phyloP scores from a whole-genome alignment of 495 filamentous ascomycete genomes.

The Parmelia sp. region DNA sequence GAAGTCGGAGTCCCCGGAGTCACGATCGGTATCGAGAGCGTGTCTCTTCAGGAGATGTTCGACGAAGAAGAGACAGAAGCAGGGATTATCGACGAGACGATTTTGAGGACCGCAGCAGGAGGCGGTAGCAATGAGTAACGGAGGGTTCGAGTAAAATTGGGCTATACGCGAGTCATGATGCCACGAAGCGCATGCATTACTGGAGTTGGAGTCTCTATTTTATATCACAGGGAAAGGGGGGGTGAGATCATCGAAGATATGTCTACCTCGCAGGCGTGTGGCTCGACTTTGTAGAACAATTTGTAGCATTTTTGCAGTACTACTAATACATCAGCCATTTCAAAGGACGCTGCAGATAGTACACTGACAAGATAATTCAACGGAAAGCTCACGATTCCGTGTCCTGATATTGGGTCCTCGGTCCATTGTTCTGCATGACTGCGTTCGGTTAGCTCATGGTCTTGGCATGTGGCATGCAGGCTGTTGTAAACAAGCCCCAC shows the following conservation, averaged over 20 bases:
- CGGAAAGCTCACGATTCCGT: neutral
- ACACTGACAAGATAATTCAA: neutral
- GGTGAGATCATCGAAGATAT: neutral
- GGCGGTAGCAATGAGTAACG: slow-evolving; percentile 4
- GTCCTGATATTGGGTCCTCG: neutral
- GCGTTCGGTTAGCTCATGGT: neutral
- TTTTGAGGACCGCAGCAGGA: slow-evolving; percentile 25
- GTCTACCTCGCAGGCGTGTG: neutral
- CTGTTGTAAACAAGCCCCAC: slow-evolving; percentile 13
- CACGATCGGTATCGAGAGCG: slow-evolving; percentile 23
- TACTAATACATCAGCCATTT: neutral
- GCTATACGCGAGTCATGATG: neutral
- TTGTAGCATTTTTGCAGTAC: neutral
- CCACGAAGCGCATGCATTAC: neutral
- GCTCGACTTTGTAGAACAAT: neutral
- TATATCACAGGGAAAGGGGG: neutral
- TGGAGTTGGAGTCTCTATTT: neutral
- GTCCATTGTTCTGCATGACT: neutral
- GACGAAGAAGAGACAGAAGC: slow-evolving; percentile 21
- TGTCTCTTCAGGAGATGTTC: slow-evolving; percentile 17
- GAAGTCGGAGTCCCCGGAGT: slow-evolving; percentile 48
- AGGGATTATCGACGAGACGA: slow-evolving; percentile 24
- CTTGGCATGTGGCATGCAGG: slow-evolving; percentile 15
- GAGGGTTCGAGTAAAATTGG: neutral
- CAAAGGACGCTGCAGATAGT: neutral